Conservation (phyloP, 1,139 yeast genomes). For the Blastobotrys proliferans region DNA sequence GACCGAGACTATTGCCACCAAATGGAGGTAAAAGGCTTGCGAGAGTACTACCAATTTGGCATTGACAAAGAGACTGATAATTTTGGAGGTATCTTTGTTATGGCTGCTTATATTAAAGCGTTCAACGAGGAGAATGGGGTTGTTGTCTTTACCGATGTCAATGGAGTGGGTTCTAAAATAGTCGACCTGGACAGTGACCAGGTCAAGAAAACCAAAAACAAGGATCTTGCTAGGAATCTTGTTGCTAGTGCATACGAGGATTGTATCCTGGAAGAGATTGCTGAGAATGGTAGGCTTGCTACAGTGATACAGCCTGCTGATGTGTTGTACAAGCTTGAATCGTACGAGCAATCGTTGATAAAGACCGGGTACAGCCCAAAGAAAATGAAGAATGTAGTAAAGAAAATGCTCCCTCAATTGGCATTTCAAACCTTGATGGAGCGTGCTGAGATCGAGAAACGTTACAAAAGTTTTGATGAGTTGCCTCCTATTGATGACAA, state of each 20-base stretch:
- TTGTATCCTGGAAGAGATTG: too few relatives aligned
- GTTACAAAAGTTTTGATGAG: too few relatives aligned
- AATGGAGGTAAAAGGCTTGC: not conserved
- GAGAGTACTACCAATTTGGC: slow-evolving; percentile 3
- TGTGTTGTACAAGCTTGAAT: not conserved
- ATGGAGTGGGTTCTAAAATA: not conserved
- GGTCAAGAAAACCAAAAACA: not conserved
- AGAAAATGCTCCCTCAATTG: not conserved
- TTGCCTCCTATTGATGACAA: too few relatives aligned
- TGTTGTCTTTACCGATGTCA: slow-evolving; percentile 3
- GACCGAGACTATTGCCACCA: not conserved
- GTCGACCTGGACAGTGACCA: not conserved
- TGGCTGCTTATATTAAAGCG: slow-evolving; percentile 5
- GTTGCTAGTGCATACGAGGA: slow-evolving; percentile 1
- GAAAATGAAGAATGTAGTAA: not conserved
- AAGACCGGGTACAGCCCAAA: not conserved
- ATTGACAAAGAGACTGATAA: slow-evolving; percentile 5
- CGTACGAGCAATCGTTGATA: not conserved
- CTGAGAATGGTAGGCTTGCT: not conserved
- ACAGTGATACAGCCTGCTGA: not conserved
- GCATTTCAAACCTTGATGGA: not conserved
- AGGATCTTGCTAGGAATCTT: not conserved
- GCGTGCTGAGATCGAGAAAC: not conserved
- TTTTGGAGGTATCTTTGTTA: not conserved
- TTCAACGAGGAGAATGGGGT: slow-evolving; percentile 4